Percentiles rank a stretch among this genome's conserved stretches.
Evolutionary conservation across 768 basidiomycete species (phyloP).

Genomic region (Collybia mongolica): DNA sequence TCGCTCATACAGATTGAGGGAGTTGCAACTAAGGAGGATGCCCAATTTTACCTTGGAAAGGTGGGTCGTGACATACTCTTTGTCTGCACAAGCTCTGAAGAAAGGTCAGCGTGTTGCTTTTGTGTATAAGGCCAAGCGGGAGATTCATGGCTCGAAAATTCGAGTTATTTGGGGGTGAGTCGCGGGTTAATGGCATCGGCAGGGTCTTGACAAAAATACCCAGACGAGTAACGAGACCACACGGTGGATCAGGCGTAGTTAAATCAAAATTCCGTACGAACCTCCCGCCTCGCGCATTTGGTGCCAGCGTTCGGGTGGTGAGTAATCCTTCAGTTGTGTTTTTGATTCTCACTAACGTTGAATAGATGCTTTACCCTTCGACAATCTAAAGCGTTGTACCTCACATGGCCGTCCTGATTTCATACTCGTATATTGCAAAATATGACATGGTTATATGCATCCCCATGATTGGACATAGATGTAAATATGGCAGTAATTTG

Average conservation of each 20-base stretch:
- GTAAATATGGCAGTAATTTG: too few relatives aligned
- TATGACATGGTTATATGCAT: conserved; percentile 40
- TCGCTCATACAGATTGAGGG: conserved; percentile 98
- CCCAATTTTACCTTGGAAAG: conserved; percentile 99
- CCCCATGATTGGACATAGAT: conserved; percentile 5
- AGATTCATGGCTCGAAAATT: conserved; percentile 91
- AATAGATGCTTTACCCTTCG: conserved; percentile 91
- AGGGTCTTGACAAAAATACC: neutral
- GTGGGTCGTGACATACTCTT: conserved; percentile 39
- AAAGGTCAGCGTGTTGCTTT: conserved; percentile 82
- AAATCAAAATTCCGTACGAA: conserved; percentile 96
- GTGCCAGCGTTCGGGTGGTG: conserved; percentile 89
- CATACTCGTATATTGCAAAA: conserved; percentile 43
- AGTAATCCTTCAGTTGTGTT: conserved; percentile 26
- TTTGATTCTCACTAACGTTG: conserved; percentile 5
- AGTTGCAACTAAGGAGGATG: conserved; percentile 89
- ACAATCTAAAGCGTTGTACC: conserved; percentile 57
- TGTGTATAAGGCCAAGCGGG: conserved; percentile 96
- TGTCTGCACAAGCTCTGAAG: neutral
- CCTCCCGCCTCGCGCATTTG: conserved; percentile 93
- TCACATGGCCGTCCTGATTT: conserved; percentile 30
- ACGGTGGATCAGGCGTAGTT: conserved; percentile 93
- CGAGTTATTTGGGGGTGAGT: conserved; percentile 98
- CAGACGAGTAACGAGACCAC: conserved; percentile 89
- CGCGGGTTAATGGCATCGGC: neutral